Evolutionary conservation across 495 filamentous ascomycete genomes (phyloP).

Genomic region (Zalerion maritima): DNA sequence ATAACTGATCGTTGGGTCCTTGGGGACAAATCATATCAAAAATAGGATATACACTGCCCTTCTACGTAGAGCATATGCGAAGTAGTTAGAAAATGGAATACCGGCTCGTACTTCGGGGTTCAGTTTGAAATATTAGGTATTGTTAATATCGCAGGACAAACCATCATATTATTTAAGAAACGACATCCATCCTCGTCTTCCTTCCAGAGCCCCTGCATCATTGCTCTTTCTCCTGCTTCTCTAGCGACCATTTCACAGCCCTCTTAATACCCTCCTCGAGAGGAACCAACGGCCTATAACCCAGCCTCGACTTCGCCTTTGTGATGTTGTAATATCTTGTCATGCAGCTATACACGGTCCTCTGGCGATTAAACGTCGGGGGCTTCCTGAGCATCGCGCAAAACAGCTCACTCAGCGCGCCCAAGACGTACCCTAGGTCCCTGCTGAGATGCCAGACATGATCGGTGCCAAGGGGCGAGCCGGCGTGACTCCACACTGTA

Average conservation of each 20-base stretch:
- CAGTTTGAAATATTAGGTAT: no score
- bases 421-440: conserved; percentile 48
- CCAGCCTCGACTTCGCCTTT: conserved; percentile 69
- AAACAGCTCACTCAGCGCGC: conserved; percentile 52
- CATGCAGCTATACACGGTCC: conserved; percentile 67
- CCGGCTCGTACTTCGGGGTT: no score
- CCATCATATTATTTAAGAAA: no score
- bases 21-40: no score
- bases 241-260: conserved; percentile 51
- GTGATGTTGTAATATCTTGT: conserved; percentile 70
- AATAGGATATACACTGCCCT: no score
- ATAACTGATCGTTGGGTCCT: no score
- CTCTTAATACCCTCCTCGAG: conserved; percentile 61
- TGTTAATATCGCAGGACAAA: no score
- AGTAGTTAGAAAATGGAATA: no score
- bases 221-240: conserved; percentile 32
- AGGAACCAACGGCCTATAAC: conserved; percentile 58
- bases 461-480: conserved; percentile 45
- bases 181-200: no score
- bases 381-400: conserved; percentile 54
- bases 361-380: conserved; percentile 58
- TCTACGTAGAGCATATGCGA: no score
- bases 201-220: no score
- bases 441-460: conserved; percentile 56
- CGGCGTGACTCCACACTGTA: conserved; percentile 60